Conservation (phyloP, 2,329 filamentous ascomycete genomes). For the Ceratocystis albifundus region DNA sequence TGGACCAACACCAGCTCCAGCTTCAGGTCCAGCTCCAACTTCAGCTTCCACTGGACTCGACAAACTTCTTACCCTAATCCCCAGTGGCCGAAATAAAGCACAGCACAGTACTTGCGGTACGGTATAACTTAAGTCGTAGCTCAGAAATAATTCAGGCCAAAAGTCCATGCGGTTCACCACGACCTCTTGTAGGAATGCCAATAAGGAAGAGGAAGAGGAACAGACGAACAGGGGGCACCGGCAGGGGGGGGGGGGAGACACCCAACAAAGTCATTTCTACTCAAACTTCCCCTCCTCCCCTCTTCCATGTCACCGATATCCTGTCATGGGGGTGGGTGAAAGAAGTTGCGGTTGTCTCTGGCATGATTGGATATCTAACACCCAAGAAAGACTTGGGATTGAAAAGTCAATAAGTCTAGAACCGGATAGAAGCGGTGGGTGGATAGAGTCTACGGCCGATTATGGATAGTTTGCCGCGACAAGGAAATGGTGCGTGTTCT, state of each 20-base stretch:
- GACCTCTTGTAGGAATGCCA: not conserved
- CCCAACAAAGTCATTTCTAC: not conserved
- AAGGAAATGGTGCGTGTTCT: not conserved
- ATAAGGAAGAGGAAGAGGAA: conserved; percentile 7
- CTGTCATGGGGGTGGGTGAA: not conserved
- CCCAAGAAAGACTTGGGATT: no score
- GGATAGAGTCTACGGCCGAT: not conserved
- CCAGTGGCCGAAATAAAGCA: not conserved
- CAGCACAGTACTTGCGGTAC: not conserved
- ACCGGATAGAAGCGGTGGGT: not conserved
- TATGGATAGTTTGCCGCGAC: not conserved
- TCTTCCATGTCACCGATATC: not conserved
- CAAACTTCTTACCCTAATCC: not conserved
- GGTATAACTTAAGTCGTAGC: not conserved
- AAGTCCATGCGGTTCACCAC: not conserved
- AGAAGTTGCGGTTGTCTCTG: not conserved
- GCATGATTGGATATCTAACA: not conserved
- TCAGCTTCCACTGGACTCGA: not conserved
- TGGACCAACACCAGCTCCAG: not conserved
- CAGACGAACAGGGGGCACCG: not conserved
- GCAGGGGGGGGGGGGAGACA: not conserved
- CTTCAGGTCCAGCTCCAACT: no score
- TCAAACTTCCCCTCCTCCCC: not conserved
- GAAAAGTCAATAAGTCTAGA: no score
- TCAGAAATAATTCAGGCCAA: not conserved